Evolutionary conservation across 2,329 filamentous ascomycete species (phyloP).

Genomic region (Exophiala viscosa): DNA sequence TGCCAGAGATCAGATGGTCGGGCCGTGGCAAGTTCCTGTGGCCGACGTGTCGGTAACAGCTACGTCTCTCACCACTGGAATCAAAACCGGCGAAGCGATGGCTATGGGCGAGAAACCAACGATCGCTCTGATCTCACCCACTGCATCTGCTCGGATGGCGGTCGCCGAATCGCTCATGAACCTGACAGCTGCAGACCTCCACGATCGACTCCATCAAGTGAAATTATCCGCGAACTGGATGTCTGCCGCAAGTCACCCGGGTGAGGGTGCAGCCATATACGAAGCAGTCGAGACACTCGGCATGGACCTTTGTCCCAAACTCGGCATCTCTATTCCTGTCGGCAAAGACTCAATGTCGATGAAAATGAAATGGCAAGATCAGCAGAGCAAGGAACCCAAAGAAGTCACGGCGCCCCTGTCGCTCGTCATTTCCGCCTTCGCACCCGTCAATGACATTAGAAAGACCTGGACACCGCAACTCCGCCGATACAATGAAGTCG

Average conservation of each 20-base stretch:
- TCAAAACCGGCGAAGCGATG: constrained; percentile 89
- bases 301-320: constrained; percentile 81
- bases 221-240: constrained; percentile 98
- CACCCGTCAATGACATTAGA: constrained; percentile 73
- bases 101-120: constrained; percentile 91
- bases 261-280: constrained; percentile 87
- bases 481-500: constrained; percentile 76
- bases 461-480: constrained; percentile 94
- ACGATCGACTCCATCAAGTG: constrained; percentile 71
- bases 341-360: constrained; percentile 98
- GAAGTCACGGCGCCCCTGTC: constrained; percentile 92
- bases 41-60: constrained; percentile 91
- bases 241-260: constrained; percentile 90
- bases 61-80: constrained; percentile 69
- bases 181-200: constrained; percentile 72
- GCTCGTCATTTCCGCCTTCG: constrained; percentile 85
- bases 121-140: constrained; percentile 82
- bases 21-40: constrained; percentile 91
- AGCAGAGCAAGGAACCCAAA: constrained; percentile 61
- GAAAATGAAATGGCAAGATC: constrained; percentile 92
- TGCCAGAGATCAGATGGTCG: constrained; percentile 89
- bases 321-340: constrained; percentile 92
- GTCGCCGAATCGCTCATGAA: constrained; percentile 93
- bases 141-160: constrained; percentile 91
- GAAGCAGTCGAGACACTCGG: constrained; percentile 92